phyloP scores from a whole-genome alignment of 1,139 yeast species.

The Entelexis paramagnoliae region DNA sequence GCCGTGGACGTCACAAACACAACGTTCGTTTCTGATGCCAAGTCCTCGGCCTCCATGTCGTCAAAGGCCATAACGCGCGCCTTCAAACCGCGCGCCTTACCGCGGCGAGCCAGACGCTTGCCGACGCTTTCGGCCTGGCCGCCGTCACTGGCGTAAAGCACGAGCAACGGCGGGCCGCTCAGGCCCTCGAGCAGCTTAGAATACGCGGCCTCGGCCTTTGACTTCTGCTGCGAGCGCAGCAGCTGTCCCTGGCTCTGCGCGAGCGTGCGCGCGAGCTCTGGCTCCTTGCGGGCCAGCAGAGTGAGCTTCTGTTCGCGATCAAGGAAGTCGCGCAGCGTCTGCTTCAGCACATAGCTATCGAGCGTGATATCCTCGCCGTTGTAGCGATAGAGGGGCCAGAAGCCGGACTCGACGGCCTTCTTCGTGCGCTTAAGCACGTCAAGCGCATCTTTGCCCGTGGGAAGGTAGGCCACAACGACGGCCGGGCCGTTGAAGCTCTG shows the following conservation, averaged over 20 bases:
- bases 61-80: constrained; percentile 73
- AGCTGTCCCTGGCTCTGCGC: constrained; percentile 52
- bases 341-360: constrained; percentile 73
- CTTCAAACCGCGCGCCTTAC: constrained; percentile 76
- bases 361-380: constrained; percentile 50
- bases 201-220: constrained; percentile 68
- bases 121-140: constrained; percentile 85
- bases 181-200: constrained; percentile 70
- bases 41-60: constrained; percentile 57
- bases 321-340: constrained; percentile 66
- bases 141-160: constrained; percentile 91
- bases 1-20: constrained; percentile 82
- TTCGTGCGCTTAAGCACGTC: constrained; percentile 78
- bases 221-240: constrained; percentile 49
- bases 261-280: constrained; percentile 68
- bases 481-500: constrained; percentile 84
- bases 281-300: constrained; percentile 57
- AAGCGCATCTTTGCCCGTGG: constrained; percentile 55
- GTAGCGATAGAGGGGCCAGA: constrained; percentile 90
- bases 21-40: constrained; percentile 70
- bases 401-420: constrained; percentile 81
- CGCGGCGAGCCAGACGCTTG: constrained; percentile 72
- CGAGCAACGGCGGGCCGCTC: constrained; percentile 85
- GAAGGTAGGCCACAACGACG: constrained; percentile 79
- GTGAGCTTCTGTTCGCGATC: constrained; percentile 85